Evolutionary conservation across 2,329 filamentous ascomycete species (phyloP).

Genomic region (Rutstroemia sp.): DNA sequence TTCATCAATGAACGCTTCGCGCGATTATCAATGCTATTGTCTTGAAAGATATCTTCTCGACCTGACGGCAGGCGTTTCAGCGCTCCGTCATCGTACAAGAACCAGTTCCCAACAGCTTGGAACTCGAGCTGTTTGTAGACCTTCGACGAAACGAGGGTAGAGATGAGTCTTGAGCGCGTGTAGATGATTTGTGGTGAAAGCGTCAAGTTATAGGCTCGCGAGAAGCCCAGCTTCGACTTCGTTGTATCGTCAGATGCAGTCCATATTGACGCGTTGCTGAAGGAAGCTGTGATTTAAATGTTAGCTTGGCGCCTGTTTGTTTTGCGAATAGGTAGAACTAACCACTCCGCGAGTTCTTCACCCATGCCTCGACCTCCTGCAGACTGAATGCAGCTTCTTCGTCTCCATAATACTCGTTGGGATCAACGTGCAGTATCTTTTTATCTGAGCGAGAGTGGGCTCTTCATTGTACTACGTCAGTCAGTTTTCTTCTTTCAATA

Average conservation of each 20-base stretch:
- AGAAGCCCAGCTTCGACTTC: conserved; percentile 43
- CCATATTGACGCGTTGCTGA: conserved; percentile 25
- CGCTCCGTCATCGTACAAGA: conserved; percentile 48
- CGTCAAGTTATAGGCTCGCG: conserved; percentile 74
- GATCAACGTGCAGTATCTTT: conserved; percentile 84
- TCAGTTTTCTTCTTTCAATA: conserved; percentile 46
- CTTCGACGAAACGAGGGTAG: conserved; percentile 78
- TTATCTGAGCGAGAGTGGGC: conserved; percentile 87
- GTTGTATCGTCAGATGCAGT: conserved; percentile 14
- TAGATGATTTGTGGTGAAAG: conserved; percentile 85
- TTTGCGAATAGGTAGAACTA: not conserved
- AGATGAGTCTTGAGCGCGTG: conserved; percentile 68
- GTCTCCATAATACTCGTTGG: conserved; percentile 82
- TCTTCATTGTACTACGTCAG: conserved; percentile 65
- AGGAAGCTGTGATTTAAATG: conserved; percentile 7
- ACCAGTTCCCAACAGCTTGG: conserved; percentile 87
- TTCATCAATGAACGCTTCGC: conserved; percentile 88
- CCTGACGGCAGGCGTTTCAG: conserved; percentile 76
- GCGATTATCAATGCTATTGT: conserved; percentile 65
- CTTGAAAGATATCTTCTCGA: conserved; percentile 84
- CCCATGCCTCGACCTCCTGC: conserved; percentile 74
- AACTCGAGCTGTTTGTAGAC: conserved; percentile 90
- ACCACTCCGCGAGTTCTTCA: conserved; percentile 36
- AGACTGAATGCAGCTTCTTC: conserved; percentile 79
- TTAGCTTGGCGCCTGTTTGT: conserved; percentile 15